Conservation (phyloP, 2,329 filamentous ascomycete species). For the Thermomyces lanuginosus region DNA sequence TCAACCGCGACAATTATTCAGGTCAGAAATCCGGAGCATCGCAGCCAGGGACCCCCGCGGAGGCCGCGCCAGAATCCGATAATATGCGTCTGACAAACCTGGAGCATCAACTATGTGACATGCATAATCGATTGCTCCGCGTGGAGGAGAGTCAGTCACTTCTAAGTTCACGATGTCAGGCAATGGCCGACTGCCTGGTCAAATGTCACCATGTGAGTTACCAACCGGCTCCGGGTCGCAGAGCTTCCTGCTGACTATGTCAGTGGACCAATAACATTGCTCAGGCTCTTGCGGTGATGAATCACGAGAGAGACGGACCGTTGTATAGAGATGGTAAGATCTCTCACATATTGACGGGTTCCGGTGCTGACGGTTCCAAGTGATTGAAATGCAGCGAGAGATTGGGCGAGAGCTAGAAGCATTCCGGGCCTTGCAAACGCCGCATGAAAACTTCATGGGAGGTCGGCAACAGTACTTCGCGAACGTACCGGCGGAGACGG, state of each 20-base stretch:
- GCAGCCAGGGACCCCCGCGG: conserved; percentile 70
- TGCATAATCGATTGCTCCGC: conserved; percentile 57
- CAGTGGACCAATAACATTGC: conserved; percentile 76
- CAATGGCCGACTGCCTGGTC: conserved; percentile 62
- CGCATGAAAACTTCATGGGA: conserved; percentile 49
- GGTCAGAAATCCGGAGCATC: conserved; percentile 58
- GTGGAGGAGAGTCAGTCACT: conserved; percentile 70
- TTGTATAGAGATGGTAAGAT: conserved; percentile 67
- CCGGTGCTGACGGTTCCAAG: conserved; percentile 8
- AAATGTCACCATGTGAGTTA: conserved; percentile 49
- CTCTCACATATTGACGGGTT: conserved; percentile 1
- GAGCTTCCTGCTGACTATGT: conserved; percentile 6
- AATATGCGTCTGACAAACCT: conserved; percentile 60
- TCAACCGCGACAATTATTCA: conserved; percentile 79
- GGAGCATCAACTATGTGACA: conserved; percentile 69
- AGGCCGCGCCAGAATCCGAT: conserved; percentile 57
- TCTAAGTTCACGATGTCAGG: conserved; percentile 65
- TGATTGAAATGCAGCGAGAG: conserved; percentile 46
- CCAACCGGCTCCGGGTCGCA: background rate
- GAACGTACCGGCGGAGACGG: conserved; percentile 46
- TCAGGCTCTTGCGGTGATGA: conserved; percentile 53
- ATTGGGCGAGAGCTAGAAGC: conserved; percentile 45
- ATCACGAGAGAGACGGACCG: conserved; percentile 58
- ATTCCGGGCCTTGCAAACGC: conserved; percentile 39
- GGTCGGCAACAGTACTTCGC: conserved; percentile 50